These are phyloP conservation scores for Nowakowskiella sp. DNA, from an alignment of 192 early-diverging fungal genomes.

Conservation along the genomic window DNA sequence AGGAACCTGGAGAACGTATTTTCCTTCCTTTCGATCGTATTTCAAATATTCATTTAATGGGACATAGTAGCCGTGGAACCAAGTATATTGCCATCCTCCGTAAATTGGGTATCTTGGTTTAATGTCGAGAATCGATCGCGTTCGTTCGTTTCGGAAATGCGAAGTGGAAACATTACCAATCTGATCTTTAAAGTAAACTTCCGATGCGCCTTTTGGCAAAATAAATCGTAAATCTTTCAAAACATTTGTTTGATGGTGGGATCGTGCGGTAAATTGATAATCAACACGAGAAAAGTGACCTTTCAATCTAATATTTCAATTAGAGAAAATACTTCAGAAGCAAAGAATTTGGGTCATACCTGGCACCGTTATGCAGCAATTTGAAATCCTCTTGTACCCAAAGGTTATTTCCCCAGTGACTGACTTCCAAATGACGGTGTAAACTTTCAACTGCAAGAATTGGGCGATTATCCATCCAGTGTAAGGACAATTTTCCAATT, in stretches of 20 bases:
- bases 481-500: constrained; percentile 40
- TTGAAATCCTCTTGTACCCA: constrained; percentile 74
- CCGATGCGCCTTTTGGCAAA: constrained; percentile 61
- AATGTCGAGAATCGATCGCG: constrained; percentile 60
- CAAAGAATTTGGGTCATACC: constrained; percentile 40
- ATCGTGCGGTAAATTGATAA: constrained; percentile 36
- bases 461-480: constrained; percentile 56
- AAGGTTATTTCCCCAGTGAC: constrained; percentile 76
- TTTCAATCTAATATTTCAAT: constrained; percentile 34
- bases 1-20: constrained; percentile 59
- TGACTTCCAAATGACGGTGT: constrained; percentile 68
- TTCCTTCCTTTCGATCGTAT: constrained; percentile 26
- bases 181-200: constrained; percentile 80
- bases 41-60: constrained; percentile 61
- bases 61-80: constrained; percentile 86
- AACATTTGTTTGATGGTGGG: constrained; percentile 40
- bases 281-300: constrained; percentile 68
- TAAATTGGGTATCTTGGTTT: constrained; percentile 86
- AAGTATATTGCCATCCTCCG: constrained; percentile 97
- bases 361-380: constrained; percentile 67
- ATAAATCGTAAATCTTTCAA: constrained; percentile 41
- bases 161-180: constrained; percentile 98
- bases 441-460: constrained; percentile 51
- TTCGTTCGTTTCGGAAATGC: constrained; percentile 35
- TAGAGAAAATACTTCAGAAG: constrained; percentile 12